Conservation (phyloP, 345 rosid genomes). For the Brassica napus region DNA sequence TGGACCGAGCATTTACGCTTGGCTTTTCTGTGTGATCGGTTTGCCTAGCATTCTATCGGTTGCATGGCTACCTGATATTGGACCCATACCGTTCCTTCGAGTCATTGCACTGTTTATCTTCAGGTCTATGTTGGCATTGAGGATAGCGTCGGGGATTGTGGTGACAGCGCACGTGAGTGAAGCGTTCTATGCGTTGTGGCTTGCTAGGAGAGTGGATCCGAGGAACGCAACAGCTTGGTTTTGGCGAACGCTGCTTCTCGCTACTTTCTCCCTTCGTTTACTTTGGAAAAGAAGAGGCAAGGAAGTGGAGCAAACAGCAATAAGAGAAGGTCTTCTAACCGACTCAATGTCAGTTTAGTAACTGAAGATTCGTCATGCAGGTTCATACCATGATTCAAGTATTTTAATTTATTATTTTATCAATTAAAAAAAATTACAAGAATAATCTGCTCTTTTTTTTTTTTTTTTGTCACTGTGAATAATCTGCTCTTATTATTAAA, state of each 20-base stretch:
- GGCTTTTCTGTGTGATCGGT: conserved; percentile 30
- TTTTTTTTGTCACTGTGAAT: background rate
- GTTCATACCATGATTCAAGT: background rate
- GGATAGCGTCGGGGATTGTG: conserved; percentile 20
- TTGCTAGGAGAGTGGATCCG: conserved; percentile 31
- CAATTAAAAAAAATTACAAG: background rate
- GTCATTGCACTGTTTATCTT: conserved; percentile 16
- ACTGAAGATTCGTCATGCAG: background rate
- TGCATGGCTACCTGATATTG: conserved; percentile 33
- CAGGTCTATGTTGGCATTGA: conserved; percentile 17
- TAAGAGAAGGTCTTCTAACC: conserved; percentile 17
- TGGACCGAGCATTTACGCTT: conserved; percentile 33
- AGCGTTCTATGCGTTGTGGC: conserved; percentile 29
- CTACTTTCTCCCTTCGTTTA: conserved; percentile 35
- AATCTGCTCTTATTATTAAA: background rate
- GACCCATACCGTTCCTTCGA: conserved; percentile 31
- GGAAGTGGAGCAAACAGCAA: conserved; percentile 13
- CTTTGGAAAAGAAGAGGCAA: conserved; percentile 30
- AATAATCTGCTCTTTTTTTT: background rate
- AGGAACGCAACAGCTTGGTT: conserved; percentile 35
- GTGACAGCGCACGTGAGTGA: conserved; percentile 28
- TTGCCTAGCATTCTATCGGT: conserved; percentile 21
- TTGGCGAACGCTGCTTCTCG: conserved; percentile 34
- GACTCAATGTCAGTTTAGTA: background rate
- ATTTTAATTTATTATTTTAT: background rate